Evolutionary conservation across 495 filamentous ascomycete genomes (phyloP), one percentile per base, ranked within the genome.

Genomic region (Aspergillus conjunctus): DNA sequence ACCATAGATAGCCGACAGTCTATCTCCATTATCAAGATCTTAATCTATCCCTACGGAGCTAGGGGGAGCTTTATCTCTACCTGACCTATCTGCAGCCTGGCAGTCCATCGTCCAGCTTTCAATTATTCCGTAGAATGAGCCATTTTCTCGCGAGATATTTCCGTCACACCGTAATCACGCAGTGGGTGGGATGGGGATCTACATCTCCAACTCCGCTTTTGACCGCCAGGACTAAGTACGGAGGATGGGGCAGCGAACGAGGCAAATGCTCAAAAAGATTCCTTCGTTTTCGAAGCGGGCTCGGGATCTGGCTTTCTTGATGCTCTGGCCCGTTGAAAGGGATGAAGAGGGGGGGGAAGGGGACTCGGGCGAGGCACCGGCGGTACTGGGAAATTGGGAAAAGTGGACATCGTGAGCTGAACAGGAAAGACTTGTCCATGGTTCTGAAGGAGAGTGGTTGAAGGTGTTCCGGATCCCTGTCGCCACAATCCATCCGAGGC

Each of bases 381-480:
- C 51, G 58, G 51, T 54, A 39, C 41, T 41, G 26, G 58, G 20
- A 54, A 54, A 33, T 48, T 50, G 48, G 41, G 30, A 32, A 49
- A 51, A 60, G 58, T 60, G 58, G 58, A 22, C 58, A 60, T 54
- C 21, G 52, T 41, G 51, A 60, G 52, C 51, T 22, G 57, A 59
- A 37, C 15, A 54, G 57, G 57, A 53, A 59, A 30, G 57, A 37
- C 26, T 41, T 10, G 50, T 54, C 39, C 26, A 33, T 60, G 58
- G 58, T 54, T 18, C 33, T 59, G 57, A 33, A 59, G 34, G 37
- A 33, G 57, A 59, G 58, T 60, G 58, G 58, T 54, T 60, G 51
- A 60, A 43, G 14, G 51, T 41, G 39, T 26, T 54, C 14, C 44
- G 31, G 22, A 60, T 60, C 58, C 58, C 58, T 60, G 58, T 60